phyloP scores from a whole-genome alignment of 179 eudicot species.

The Beta macrorhiza region DNA sequence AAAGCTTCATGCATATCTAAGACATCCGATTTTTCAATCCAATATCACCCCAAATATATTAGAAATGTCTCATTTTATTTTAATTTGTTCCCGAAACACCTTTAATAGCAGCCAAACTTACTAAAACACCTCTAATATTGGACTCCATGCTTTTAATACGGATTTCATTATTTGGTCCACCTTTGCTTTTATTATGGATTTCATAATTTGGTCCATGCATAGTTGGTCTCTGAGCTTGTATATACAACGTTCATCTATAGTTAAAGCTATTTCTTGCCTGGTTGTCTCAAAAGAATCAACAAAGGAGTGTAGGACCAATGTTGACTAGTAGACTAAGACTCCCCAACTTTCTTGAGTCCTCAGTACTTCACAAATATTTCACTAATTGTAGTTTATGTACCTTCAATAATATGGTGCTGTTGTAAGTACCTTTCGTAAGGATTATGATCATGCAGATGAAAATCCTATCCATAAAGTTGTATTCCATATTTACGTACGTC shows the following conservation, averaged over 20 bases:
- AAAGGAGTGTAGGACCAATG: conserved; percentile 6
- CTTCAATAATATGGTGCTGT: not conserved
- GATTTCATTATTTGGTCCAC: no score
- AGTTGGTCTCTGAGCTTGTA: not conserved
- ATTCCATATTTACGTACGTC: not conserved
- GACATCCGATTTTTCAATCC: no score
- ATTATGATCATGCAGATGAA: not conserved
- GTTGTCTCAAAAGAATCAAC: conserved; percentile 11
- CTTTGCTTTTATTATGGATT: no score
- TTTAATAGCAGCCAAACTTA: no score
- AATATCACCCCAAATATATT: no score
- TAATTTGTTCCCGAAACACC: no score
- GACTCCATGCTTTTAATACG: no score
- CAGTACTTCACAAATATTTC: not conserved
- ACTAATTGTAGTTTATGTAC: conserved; percentile 2
- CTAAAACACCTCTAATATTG: no score
- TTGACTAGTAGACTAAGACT: conserved; percentile 4
- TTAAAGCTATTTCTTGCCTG: not conserved
- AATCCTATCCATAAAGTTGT: not conserved
- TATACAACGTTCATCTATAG: not conserved
- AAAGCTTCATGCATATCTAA: no score
- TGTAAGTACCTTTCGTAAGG: conserved; percentile 7
- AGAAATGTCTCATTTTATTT: no score
- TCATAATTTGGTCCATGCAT: not conserved
- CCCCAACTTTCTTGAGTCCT: not conserved